A percentile compares a stretch with the other conserved stretches of the same genome.
phyloP scores from a whole-genome alignment of 305 asterid species.

The Solanum hybrid region DNA sequence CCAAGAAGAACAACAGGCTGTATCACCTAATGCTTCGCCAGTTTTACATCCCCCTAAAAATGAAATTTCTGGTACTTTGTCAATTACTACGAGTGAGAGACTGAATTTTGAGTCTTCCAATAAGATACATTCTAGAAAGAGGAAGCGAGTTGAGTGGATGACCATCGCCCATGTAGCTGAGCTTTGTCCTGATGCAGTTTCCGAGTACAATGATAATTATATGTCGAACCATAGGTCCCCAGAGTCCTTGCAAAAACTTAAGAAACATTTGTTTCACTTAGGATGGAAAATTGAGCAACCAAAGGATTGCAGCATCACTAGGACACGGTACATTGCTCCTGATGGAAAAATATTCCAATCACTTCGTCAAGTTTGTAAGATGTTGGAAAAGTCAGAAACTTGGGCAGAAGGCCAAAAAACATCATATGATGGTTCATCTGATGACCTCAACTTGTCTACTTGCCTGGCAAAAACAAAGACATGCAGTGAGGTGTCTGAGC shows the following conservation, averaged over 20 bases:
- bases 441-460: constrained; percentile 6
- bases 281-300: constrained; percentile 56
- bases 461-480: constrained; percentile 17
- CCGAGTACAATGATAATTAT: constrained; percentile 11
- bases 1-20: constrained; percentile 14
- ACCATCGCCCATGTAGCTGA: constrained; percentile 35
- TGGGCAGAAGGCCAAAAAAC: background rate
- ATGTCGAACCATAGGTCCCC: background rate
- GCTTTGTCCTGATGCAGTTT: constrained; percentile 37
- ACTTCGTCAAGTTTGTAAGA: constrained; percentile 27
- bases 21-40: constrained; percentile 17
- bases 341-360: constrained; percentile 25
- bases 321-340: constrained; percentile 51
- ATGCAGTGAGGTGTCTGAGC: constrained; percentile 18
- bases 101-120: constrained; percentile 2
- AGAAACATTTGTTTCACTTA: constrained; percentile 49
- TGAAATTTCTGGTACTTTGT: constrained; percentile 21
- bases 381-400: constrained; percentile 9
- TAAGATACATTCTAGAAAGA: constrained; percentile 8
- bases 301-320: background rate
- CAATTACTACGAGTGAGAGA: constrained; percentile 10
- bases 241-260: constrained; percentile 6
- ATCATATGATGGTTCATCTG: constrained; percentile 15
- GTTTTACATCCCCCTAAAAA: constrained; percentile 15
- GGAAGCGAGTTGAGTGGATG: constrained; percentile 27